These are phyloP conservation scores for Cryptococcus wingfieldii DNA, from an alignment of 1,284 basidiomycete species.

Conservation along the genomic window DNA sequence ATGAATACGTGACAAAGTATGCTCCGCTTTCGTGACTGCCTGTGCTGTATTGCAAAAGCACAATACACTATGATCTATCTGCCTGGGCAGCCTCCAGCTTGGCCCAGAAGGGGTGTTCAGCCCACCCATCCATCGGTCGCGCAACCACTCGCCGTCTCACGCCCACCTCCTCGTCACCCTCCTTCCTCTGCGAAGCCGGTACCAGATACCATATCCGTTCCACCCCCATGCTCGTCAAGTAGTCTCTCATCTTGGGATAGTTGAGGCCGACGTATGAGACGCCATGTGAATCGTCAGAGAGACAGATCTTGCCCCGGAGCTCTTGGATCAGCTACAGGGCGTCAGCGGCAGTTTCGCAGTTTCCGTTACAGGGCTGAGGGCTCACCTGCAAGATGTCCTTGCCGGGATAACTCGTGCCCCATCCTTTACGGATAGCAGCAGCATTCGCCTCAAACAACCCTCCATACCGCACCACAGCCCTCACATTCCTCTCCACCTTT, in stretches of 20 bases:
- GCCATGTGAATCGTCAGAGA: slow-evolving; percentile 96
- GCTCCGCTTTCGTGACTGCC: no score
- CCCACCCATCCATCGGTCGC: slow-evolving; percentile 20
- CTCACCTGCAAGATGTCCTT: slow-evolving; percentile 69
- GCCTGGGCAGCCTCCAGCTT: slow-evolving; percentile 1
- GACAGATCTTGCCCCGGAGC: slow-evolving; percentile 66
- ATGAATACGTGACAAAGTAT: neutral
- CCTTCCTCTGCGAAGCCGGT: slow-evolving; percentile 1
- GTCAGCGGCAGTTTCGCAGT: neutral
- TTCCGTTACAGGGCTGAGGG: slow-evolving; percentile 4
- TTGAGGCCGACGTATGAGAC: slow-evolving; percentile 83
- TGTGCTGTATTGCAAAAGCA: no score
- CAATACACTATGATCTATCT: neutral
- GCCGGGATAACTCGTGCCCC: slow-evolving; percentile 79
- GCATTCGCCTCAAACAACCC: slow-evolving; percentile 92
- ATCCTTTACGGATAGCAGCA: slow-evolving; percentile 87
- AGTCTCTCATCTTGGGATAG: slow-evolving; percentile 64
- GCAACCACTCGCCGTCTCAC: slow-evolving; percentile 30
- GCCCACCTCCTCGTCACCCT: slow-evolving; percentile 52
- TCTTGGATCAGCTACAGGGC: slow-evolving; percentile 61
- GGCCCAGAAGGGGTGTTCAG: slow-evolving; percentile 29
- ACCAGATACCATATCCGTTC: slow-evolving; percentile 65
- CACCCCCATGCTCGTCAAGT: slow-evolving; percentile 63
- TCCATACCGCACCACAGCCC: slow-evolving; percentile 71
- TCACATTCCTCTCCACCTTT: slow-evolving; percentile 71